Percentiles rank a stretch among this genome's conserved stretches.
Conservation (phyloP, 2,329 filamentous ascomycete species). For the Scopulariopsis brevicaulis region DNA sequence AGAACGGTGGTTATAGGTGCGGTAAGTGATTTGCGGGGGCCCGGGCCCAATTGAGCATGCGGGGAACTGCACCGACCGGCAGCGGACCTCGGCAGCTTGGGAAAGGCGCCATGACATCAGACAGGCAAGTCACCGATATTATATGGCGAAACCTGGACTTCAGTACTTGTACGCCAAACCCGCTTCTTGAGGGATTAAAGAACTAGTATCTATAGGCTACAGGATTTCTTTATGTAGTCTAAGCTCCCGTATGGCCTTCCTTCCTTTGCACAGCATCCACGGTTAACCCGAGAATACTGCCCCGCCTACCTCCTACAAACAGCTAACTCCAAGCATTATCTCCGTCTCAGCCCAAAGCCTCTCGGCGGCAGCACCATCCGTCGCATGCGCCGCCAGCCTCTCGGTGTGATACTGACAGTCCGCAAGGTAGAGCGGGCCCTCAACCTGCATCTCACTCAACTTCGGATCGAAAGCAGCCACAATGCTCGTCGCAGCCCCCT, state of each 20-base stretch:
- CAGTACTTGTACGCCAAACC: background rate
- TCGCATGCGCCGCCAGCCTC: slow-evolving; percentile 4
- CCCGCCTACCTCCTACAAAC: too few relatives aligned
- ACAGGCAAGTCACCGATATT: background rate
- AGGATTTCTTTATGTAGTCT: too few relatives aligned
- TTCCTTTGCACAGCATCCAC: too few relatives aligned
- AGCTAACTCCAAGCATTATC: slow-evolving; percentile 6
- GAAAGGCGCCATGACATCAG: background rate
- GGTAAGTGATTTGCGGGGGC: too few relatives aligned
- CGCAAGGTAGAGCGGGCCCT: slow-evolving; percentile 6
- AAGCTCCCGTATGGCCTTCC: too few relatives aligned
- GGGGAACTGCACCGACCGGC: background rate
- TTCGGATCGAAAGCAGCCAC: slow-evolving; percentile 10
- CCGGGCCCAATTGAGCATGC: too few relatives aligned
- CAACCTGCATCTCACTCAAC: background rate
- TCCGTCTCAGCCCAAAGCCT: slow-evolving; percentile 10
- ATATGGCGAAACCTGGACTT: background rate
- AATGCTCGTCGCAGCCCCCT: slow-evolving; percentile 9
- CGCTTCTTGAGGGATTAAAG: too few relatives aligned
- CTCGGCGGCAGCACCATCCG: slow-evolving; percentile 4
- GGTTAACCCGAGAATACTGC: too few relatives aligned
- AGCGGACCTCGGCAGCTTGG: background rate
- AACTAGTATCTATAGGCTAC: too few relatives aligned
- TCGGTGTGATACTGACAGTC: slow-evolving; percentile 8
- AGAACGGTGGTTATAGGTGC: too few relatives aligned